Evolutionary conservation across 2,329 filamentous ascomycete genomes (phyloP).

Genomic region (Colletotrichum karsti): DNA sequence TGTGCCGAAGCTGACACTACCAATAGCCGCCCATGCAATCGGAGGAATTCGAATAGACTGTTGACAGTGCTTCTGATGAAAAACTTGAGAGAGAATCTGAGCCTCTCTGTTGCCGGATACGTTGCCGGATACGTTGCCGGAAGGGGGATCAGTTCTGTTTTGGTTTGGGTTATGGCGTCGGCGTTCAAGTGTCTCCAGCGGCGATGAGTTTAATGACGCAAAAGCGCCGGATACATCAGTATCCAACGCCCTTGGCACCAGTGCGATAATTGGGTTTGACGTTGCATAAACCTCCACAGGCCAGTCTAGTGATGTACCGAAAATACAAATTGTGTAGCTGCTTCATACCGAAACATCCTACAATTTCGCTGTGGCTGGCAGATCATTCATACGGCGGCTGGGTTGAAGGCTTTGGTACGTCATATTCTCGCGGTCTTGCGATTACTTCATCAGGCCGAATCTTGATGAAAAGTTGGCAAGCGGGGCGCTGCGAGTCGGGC

Average conservation of each 20-base stretch:
- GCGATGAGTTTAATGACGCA: constrained; percentile 7
- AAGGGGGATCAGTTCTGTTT: background rate
- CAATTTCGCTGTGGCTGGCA: background rate
- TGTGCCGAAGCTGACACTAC: background rate
- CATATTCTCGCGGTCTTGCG: background rate
- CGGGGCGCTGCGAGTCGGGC: constrained; percentile 67
- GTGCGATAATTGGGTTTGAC: background rate
- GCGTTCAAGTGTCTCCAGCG: constrained; percentile 11
- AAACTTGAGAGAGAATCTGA: too few species aligned
- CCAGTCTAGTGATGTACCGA: background rate
- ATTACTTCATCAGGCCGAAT: constrained; percentile 70
- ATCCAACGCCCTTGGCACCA: background rate
- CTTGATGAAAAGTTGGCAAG: constrained; percentile 78
- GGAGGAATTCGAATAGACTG: constrained; percentile 57
- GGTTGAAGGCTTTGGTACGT: background rate
- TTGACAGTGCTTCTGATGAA: too few species aligned
- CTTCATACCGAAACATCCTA: background rate
- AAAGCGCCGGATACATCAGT: background rate
- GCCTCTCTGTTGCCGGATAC: background rate
- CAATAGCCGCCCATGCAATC: constrained; percentile 51
- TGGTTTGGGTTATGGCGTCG: constrained; percentile 12
- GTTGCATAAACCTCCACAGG: background rate
- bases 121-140: too few species aligned
- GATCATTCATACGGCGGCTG: background rate
- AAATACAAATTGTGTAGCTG: constrained; percentile 6